Base-by-base conservation (phyloP, 257 asterid genomes). In the Leonotis leonurus region DNA sequence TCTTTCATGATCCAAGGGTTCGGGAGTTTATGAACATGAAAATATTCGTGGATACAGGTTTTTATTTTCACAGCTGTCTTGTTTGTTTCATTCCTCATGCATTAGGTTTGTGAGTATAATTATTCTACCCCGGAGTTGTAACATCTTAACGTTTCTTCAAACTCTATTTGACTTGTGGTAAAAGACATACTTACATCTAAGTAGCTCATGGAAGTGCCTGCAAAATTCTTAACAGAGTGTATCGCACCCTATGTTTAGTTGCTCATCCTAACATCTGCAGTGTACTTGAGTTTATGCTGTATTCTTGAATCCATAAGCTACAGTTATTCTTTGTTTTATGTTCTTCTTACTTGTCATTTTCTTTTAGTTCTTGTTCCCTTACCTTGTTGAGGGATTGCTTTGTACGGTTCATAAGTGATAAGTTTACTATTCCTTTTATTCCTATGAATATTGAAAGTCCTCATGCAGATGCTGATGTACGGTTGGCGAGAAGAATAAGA, bases 391-490 rank as follows among this genome's bases (percentile, higher is more conserved):
- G 62, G 20, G 32, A 24, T 51, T 63, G 54, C n/a, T 41, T 41
- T 60, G 25, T 22, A 56, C 49, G 55, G 37, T 46, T 45, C 55
- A 22, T 73, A 65, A 59, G 45, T 65, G 70, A n/a, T n/a, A n/a
- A n/a, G n/a, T 6, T 33, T 66, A 35, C 63, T 37, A 26, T 45
- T 48, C 72, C 63, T 45, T 71, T 53, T 62, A 55, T 64, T 62
- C 74, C 75, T 76, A 73, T 68, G 60, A 57, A 71, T 62, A 59
- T 61, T 63, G 65, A 51, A 58, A 54, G 78, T 67, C 75, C 79
- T 65, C n/a, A 76, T 78, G 89, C 93, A 93, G 99, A 93, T 87
- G 91, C 99, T 74, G 99, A 93, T 87, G 95, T 93, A 55, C 95
- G 99, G 44, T 75, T 89, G 61, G 97, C 99, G 6, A 81, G 99